A percentile compares a stretch with the other conserved stretches of the same genome.
phyloP scores from a whole-genome alignment of 2,329 filamentous ascomycete genomes.

The Penicillium sclerotiorum region DNA sequence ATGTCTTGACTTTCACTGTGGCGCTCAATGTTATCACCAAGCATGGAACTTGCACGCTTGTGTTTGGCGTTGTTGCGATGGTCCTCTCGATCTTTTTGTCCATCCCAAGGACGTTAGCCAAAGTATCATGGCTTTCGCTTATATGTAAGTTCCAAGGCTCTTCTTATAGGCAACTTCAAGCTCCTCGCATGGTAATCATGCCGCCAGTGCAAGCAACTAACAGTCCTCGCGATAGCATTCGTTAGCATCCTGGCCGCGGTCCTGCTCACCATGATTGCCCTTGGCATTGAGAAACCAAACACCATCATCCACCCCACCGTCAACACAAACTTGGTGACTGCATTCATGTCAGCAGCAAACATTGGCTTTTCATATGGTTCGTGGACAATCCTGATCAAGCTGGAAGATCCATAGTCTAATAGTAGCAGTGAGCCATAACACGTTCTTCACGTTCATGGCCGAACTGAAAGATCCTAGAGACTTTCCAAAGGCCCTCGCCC shows the following conservation, averaged over 20 bases:
- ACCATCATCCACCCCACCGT: no score
- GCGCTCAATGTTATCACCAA: constrained; percentile 65
- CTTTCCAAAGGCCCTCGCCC: constrained; percentile 62
- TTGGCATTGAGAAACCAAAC: no score
- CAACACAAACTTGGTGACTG: no score
- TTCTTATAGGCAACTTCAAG: no score
- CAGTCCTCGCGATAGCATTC: no score
- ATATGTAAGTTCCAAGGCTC: no score
- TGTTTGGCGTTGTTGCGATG: constrained; percentile 59
- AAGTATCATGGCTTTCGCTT: no score
- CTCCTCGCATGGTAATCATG: no score
- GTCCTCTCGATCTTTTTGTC: constrained; percentile 62
- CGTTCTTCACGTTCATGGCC: constrained; percentile 65
- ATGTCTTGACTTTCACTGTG: constrained; percentile 67
- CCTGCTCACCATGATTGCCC: constrained; percentile 65
- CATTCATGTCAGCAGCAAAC: constrained; percentile 64
- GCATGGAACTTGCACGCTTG: constrained; percentile 61
- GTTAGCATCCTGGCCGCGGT: constrained; percentile 65
- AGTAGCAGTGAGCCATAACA: constrained; percentile 67
- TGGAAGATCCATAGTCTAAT: no score
- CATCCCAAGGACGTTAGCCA: no score
- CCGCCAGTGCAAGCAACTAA: no score
- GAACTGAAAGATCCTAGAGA: constrained; percentile 62
- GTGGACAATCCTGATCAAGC: no score
- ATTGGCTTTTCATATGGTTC: constrained; percentile 71